phyloP scores from a whole-genome alignment of 805 yeast genomes.

The Maudiozyma serrabonitensis region DNA sequence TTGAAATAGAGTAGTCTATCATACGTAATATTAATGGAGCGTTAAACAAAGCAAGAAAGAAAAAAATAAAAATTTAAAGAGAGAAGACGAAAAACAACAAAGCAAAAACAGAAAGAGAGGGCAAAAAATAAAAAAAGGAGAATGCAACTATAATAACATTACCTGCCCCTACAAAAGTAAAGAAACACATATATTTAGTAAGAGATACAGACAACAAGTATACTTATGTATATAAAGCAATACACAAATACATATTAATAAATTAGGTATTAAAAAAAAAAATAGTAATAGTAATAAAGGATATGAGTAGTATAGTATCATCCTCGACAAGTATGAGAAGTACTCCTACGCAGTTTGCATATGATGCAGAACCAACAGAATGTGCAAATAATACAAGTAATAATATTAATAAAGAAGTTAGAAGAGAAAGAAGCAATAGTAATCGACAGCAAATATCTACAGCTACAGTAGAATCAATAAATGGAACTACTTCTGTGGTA shows the following conservation, averaged over 20 bases:
- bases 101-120: background rate
- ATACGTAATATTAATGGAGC: no score
- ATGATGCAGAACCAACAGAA: background rate
- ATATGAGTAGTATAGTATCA: background rate
- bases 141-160: background rate
- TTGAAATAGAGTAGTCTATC: no score
- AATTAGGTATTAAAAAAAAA: no score
- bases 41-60: no score
- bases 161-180: background rate
- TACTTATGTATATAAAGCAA: no score
- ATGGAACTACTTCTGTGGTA: slow-evolving; percentile 4
- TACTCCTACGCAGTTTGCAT: background rate
- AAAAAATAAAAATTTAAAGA: no score
- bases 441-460: background rate
- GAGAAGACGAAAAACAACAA: background rate
- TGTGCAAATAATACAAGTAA: background rate
- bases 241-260: no score
- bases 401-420: background rate
- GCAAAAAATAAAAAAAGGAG: background rate
- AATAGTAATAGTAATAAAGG: no score
- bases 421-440: background rate
- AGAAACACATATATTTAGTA: background rate
- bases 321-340: background rate
- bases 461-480: background rate
- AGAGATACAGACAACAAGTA: no score